A percentile compares a stretch with the other conserved stretches of the same genome.
phyloP scores from a whole-genome alignment of 371 early-diverging fungal species.

The Mortierella sp. region DNA sequence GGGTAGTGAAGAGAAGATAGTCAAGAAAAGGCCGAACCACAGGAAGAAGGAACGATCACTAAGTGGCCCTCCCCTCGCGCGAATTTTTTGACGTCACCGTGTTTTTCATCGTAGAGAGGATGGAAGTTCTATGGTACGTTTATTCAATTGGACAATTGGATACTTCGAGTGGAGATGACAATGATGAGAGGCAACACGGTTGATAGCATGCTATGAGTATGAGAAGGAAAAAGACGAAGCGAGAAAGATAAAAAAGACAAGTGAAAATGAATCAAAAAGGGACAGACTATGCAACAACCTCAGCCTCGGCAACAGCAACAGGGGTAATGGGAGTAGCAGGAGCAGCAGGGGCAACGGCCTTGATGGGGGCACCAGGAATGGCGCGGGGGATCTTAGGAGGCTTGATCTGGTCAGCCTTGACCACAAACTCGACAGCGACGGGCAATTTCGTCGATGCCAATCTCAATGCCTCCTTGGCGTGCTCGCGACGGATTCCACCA shows the following conservation, averaged over 20 bases:
- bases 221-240: not conserved
- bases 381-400: constrained; percentile 58
- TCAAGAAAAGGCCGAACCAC: not conserved
- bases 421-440: constrained; percentile 83
- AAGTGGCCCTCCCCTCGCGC: too few relatives aligned
- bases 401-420: constrained; percentile 65
- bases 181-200: not conserved
- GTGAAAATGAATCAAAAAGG: not conserved
- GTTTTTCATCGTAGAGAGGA: too few relatives aligned
- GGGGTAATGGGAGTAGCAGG: constrained; percentile 7
- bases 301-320: constrained; percentile 5
- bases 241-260: not conserved
- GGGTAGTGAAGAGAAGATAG: not conserved
- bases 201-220: not conserved
- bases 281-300: constrained; percentile 28
- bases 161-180: not conserved
- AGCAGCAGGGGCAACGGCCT: constrained; percentile 10
- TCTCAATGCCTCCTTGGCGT: constrained; percentile 86
- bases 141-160: not conserved
- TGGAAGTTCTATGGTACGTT: constrained; percentile 10
- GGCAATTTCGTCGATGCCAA: constrained; percentile 80
- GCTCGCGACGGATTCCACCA: constrained; percentile 78
- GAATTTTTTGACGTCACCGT: too few relatives aligned
- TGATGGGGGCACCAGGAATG: constrained; percentile 28
- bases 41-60: too few relatives aligned